These are phyloP conservation scores for Neurospora intermedia DNA, from an alignment of 495 filamentous ascomycete species.

Conservation along the genomic window DNA sequence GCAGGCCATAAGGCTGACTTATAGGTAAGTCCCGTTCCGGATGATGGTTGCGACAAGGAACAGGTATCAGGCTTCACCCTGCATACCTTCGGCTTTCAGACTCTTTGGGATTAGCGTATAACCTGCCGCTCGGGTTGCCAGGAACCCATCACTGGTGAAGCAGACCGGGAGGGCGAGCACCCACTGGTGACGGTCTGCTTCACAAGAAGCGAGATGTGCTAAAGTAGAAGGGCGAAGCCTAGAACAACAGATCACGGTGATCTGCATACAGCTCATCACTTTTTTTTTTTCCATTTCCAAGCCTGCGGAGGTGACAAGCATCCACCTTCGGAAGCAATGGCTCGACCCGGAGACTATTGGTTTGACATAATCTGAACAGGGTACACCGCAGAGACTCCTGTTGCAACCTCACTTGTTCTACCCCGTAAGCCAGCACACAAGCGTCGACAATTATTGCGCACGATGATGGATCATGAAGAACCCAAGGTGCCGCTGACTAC, in stretches of 20 bases:
- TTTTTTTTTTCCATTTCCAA: not conserved
- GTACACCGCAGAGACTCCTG: not conserved
- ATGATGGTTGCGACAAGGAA: slow-evolving; percentile 5
- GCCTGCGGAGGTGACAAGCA: not conserved
- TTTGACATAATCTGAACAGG: not conserved
- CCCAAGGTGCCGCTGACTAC: not conserved
- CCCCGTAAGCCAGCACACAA: not conserved
- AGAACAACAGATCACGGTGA: not conserved
- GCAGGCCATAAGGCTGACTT: slow-evolving; percentile 25
- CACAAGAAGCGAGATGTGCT: not conserved
- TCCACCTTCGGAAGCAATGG: not conserved
- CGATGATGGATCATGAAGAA: not conserved
- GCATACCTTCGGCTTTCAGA: slow-evolving; percentile 20
- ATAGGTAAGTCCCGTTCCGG: slow-evolving; percentile 14
- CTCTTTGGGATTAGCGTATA: slow-evolving; percentile 21
- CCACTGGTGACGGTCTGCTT: not conserved
- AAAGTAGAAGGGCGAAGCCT: not conserved
- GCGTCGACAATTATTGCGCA: not conserved
- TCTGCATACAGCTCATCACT: not conserved
- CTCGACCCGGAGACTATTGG: not conserved
- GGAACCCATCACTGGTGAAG: not conserved
- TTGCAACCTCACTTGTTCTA: not conserved
- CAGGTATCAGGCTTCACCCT: slow-evolving; percentile 9
- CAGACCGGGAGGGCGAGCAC: not conserved
- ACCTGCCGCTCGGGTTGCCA: slow-evolving; percentile 4